phyloP scores from a whole-genome alignment of 2,329 filamentous ascomycete species.

The Ilyonectria sp. region DNA sequence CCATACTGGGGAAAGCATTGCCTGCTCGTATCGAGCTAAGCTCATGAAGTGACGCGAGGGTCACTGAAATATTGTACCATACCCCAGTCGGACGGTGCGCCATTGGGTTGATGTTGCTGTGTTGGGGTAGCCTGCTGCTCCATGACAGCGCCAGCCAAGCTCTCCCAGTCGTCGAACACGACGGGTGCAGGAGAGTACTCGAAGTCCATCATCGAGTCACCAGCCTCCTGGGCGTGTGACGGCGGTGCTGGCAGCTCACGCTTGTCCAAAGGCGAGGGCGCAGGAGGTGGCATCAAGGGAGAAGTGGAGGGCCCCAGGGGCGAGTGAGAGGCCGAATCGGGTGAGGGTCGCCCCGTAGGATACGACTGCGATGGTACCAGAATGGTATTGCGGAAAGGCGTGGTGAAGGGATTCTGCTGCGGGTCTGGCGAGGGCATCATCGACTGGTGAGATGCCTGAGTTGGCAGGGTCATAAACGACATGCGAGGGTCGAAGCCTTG shows the following conservation, averaged over 20 bases:
- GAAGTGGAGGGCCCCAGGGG: constrained; percentile 53
- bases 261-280: constrained; percentile 53
- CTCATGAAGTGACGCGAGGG: constrained; percentile 51
- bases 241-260: constrained; percentile 55
- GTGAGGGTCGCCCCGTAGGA: constrained; percentile 48
- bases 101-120: constrained; percentile 41
- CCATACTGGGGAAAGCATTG: constrained; percentile 37
- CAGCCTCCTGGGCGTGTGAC: constrained; percentile 41
- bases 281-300: constrained; percentile 49
- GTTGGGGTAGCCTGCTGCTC: constrained; percentile 50
- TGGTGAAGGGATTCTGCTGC: constrained; percentile 48
- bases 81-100: constrained; percentile 47
- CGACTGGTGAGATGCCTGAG: constrained; percentile 51
- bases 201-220: constrained; percentile 59
- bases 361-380: constrained; percentile 54
- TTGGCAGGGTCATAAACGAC: constrained; percentile 52
- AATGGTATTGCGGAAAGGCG: constrained; percentile 52
- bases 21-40: constrained; percentile 20
- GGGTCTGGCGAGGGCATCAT: constrained; percentile 50
- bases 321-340: constrained; percentile 53
- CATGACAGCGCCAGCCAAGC: constrained; percentile 53
- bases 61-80: constrained; percentile 56
- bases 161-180: constrained; percentile 61
- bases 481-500: constrained; percentile 49
- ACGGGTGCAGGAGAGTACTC: constrained; percentile 58